phyloP scores from a whole-genome alignment of 495 filamentous ascomycete genomes.

The Lophiotrema nucula region DNA sequence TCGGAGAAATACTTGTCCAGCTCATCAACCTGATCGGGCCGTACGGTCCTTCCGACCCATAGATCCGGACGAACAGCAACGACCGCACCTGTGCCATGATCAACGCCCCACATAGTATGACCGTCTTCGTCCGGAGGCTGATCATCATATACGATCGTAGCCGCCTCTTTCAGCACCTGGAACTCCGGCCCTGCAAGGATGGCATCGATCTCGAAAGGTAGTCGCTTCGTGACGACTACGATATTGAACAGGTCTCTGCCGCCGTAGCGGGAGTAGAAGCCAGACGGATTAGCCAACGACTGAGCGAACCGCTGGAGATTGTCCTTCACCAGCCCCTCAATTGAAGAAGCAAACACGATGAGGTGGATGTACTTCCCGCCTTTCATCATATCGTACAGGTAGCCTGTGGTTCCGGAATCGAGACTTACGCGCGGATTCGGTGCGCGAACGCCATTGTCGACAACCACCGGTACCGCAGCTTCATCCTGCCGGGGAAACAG shows the following conservation, averaged over 20 bases:
- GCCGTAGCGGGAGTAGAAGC: constrained; percentile 38
- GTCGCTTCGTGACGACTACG: constrained; percentile 37
- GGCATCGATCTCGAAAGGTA: constrained; percentile 26
- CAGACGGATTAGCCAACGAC: background rate
- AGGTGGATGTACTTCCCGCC: constrained; percentile 37
- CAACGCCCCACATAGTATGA: constrained; percentile 35
- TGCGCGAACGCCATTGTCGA: constrained; percentile 37
- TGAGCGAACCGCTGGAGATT: constrained; percentile 23
- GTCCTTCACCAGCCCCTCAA: constrained; percentile 31
- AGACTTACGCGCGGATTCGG: constrained; percentile 44
- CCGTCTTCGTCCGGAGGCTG: constrained; percentile 42
- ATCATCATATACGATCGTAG: constrained; percentile 37
- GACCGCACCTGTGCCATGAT: constrained; percentile 38
- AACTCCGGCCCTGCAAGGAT: constrained; percentile 6
- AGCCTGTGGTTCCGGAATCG: constrained; percentile 31
- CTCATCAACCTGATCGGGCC: constrained; percentile 19
- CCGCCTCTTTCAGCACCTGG: background rate
- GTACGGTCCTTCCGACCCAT: constrained; percentile 37
- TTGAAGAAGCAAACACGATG: constrained; percentile 35
- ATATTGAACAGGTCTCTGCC: constrained; percentile 37
- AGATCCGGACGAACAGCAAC: constrained; percentile 40
- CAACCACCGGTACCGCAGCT: background rate
- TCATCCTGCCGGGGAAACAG: constrained; percentile 13
- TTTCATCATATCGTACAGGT: constrained; percentile 40
- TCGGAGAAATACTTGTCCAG: constrained; percentile 33